Percentiles rank a stretch among this genome's conserved stretches.
Conservation (phyloP, 495 filamentous ascomycete genomes). For the Tuber indicum region DNA sequence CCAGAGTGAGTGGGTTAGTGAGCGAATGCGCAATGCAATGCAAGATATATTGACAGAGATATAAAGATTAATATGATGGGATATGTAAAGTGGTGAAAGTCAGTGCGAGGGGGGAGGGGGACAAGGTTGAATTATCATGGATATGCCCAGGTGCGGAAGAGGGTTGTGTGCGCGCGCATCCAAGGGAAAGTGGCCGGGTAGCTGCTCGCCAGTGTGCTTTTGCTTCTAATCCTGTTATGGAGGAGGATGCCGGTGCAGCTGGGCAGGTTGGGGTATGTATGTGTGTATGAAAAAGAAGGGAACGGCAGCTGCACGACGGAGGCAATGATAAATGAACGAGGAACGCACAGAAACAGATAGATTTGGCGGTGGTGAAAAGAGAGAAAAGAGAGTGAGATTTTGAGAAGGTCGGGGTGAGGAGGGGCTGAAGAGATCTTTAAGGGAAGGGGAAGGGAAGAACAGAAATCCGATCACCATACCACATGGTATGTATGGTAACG, state of each 20-base stretch:
- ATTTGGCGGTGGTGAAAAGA: not conserved
- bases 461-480: not conserved
- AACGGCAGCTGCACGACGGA: not conserved
- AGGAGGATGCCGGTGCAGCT: not conserved
- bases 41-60: not conserved
- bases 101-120: slow-evolving; percentile 22
- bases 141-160: slow-evolving; percentile 10
- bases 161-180: slow-evolving; percentile 6
- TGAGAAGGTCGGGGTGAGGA: not conserved
- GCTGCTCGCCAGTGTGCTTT: slow-evolving; percentile 1
- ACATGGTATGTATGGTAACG: not conserved
- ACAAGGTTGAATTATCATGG: slow-evolving; percentile 24
- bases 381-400: not conserved
- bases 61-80: not conserved
- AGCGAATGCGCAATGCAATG: slow-evolving; percentile 1
- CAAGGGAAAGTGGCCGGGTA: slow-evolving; percentile 37
- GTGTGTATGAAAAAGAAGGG: not conserved
- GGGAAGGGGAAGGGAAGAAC: not conserved
- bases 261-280: not conserved
- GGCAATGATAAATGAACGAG: not conserved
- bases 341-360: not conserved
- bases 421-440: slow-evolving; percentile 1
- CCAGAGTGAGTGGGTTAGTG: not conserved
- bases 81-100: not conserved
- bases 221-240: not conserved